Conservation (phyloP, 768 basidiomycete genomes). For the Podaxis pistillaris region DNA sequence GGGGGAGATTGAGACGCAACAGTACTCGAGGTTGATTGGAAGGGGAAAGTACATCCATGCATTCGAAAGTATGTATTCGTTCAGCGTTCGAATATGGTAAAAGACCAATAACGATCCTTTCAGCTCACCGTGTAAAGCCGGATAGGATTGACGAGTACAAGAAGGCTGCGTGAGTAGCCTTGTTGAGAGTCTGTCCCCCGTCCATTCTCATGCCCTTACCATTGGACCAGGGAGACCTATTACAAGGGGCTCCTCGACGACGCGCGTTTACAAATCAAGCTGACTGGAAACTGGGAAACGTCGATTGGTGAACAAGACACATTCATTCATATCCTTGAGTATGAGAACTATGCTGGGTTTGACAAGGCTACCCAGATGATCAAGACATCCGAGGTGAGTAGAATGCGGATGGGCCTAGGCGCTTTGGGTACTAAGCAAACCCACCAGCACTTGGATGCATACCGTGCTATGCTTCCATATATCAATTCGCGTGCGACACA, state of each 20-base stretch:
- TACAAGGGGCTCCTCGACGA: slow-evolving; percentile 80
- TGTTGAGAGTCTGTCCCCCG: background rate
- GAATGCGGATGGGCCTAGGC: background rate
- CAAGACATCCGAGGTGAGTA: slow-evolving; percentile 60
- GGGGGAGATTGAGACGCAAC: slow-evolving; percentile 70
- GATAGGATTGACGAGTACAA: slow-evolving; percentile 82
- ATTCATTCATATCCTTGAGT: slow-evolving; percentile 82
- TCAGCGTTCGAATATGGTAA: background rate
- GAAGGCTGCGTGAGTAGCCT: slow-evolving; percentile 69
- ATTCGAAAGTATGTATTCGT: slow-evolving; percentile 66
- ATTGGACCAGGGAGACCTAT: slow-evolving; percentile 65
- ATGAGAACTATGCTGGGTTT: slow-evolving; percentile 89
- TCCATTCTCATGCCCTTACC: slow-evolving; percentile 2
- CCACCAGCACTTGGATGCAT: slow-evolving; percentile 61
- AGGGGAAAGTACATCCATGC: slow-evolving; percentile 94
- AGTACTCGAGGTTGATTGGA: slow-evolving; percentile 88
- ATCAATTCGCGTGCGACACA: slow-evolving; percentile 72
- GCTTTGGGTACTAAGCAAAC: slow-evolving; percentile 4
- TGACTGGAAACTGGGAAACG: slow-evolving; percentile 94
- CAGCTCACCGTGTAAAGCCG: slow-evolving; percentile 87
- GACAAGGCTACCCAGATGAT: slow-evolving; percentile 74
- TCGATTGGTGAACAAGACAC: slow-evolving; percentile 87
- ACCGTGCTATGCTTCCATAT: slow-evolving; percentile 74
- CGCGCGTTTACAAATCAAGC: slow-evolving; percentile 71
- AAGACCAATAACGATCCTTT: slow-evolving; percentile 16